Conservation (phyloP, 768 basidiomycete genomes). For the Gelatoporia subvermispora region DNA sequence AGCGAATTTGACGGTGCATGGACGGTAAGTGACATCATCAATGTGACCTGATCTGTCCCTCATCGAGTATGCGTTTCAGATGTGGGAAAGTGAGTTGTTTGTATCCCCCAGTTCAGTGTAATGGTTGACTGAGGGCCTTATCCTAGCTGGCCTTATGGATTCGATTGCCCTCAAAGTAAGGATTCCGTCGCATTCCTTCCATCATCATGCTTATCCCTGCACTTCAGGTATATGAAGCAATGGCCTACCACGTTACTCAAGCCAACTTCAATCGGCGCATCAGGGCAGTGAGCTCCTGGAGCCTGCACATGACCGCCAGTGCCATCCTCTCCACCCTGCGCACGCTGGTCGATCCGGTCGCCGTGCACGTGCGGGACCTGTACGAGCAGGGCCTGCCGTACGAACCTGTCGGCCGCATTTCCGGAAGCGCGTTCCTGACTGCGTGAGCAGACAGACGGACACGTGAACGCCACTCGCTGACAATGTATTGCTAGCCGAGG, state of each 20-base stretch:
- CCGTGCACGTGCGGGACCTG: conserved; percentile 28
- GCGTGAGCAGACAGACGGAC: neutral
- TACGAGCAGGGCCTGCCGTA: conserved; percentile 19
- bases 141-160: conserved; percentile 85
- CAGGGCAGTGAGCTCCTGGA: conserved; percentile 91
- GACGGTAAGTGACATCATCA: conserved; percentile 59
- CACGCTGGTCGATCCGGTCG: conserved; percentile 66
- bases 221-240: conserved; percentile 78
- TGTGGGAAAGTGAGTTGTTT: conserved; percentile 82
- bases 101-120: neutral
- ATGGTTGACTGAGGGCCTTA: conserved; percentile 2
- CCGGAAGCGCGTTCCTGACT: neutral
- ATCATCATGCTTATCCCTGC: neutral
- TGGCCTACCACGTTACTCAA: conserved; percentile 92
- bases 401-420: conserved; percentile 5
- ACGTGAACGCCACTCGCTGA: neutral
- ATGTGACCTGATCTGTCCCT: conserved; percentile 4
- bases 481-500: too few relatives aligned
- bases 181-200: neutral
- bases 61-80: conserved; percentile 37
- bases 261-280: conserved; percentile 86
- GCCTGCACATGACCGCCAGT: conserved; percentile 87
- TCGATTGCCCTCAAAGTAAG: conserved; percentile 80
- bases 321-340: conserved; percentile 78
- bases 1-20: conserved; percentile 92